A percentile compares a stretch with the other conserved stretches of the same genome.
Conservation (phyloP, 208 protist species). For the Leishmania tarentolae region DNA sequence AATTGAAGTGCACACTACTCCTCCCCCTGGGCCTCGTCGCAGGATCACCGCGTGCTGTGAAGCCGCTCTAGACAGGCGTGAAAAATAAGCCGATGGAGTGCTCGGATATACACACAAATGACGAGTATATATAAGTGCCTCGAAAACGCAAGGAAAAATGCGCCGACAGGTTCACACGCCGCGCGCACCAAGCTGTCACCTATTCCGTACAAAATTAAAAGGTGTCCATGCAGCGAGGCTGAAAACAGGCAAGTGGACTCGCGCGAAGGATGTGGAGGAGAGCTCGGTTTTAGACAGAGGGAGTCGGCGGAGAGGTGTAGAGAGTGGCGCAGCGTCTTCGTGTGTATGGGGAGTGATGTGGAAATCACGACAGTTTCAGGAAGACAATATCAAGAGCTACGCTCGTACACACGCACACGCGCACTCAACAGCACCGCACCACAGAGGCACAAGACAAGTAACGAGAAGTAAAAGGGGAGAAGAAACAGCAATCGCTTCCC, state of each 20-base stretch:
- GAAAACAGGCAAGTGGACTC: not conserved
- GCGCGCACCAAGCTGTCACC: not conserved
- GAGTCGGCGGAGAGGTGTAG: not conserved
- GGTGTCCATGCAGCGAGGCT: not conserved
- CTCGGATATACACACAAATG: not conserved
- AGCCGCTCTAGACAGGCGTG: not conserved
- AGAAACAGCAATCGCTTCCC: not conserved
- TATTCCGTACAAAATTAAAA: no score
- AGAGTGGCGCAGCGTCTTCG: not conserved
- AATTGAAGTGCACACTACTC: not conserved
- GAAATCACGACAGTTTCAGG: not conserved
- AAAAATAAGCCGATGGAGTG: not conserved
- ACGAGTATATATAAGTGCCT: not conserved
- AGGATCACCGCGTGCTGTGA: not conserved
- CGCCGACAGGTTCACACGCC: not conserved
- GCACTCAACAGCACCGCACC: not conserved
- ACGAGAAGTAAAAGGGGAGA: constrained; percentile 15
- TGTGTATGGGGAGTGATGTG: not conserved
- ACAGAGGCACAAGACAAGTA: not conserved
- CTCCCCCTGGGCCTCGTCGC: not conserved
- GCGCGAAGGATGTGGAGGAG: not conserved
- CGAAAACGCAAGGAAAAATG: not conserved
- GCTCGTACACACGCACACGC: no score
- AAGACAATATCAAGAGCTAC: not conserved
- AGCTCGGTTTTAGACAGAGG: not conserved